phyloP scores from a whole-genome alignment of 202 grass and related monocot species.

The Setaria italica region DNA sequence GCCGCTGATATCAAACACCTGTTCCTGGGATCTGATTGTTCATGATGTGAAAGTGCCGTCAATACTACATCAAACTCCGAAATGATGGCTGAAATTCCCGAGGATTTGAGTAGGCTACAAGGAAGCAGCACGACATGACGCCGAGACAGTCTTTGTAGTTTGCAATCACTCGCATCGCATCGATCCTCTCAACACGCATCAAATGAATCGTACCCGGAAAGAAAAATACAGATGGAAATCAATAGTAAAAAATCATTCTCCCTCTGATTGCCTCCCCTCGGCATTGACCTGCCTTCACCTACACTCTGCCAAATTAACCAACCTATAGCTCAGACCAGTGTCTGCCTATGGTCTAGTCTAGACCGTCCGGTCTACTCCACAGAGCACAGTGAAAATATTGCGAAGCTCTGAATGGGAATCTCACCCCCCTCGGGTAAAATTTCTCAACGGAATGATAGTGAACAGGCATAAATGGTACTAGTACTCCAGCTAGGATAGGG shows the following conservation, averaged over 20 bases:
- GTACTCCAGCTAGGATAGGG: not conserved
- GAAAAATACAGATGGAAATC: not conserved
- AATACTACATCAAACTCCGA: constrained; percentile 11
- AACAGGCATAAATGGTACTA: not conserved
- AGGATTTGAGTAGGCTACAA: constrained; percentile 43
- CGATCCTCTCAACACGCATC: constrained; percentile 20
- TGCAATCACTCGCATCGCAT: constrained; percentile 17
- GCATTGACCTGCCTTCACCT: constrained; percentile 15
- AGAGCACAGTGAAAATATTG: not conserved
- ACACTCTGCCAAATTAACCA: constrained; percentile 30
- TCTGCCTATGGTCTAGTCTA: not conserved
- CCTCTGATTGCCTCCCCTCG: not conserved
- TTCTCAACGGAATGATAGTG: not conserved
- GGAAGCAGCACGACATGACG: constrained; percentile 28
- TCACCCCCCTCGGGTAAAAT: not conserved
- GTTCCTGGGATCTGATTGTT: not conserved
- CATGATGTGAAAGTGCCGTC: constrained; percentile 11
- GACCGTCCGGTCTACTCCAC: too few species aligned
- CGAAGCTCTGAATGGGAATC: not conserved
- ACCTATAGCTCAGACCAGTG: not conserved
- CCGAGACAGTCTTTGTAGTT: constrained; percentile 10
- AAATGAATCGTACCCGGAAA: not conserved
- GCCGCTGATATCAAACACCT: too few species aligned
- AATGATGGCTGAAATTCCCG: constrained; percentile 48
- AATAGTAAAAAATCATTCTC: constrained; percentile 38